phyloP scores from a whole-genome alignment of 1,284 basidiomycete species.

The Fomitopsis schrenkii region DNA sequence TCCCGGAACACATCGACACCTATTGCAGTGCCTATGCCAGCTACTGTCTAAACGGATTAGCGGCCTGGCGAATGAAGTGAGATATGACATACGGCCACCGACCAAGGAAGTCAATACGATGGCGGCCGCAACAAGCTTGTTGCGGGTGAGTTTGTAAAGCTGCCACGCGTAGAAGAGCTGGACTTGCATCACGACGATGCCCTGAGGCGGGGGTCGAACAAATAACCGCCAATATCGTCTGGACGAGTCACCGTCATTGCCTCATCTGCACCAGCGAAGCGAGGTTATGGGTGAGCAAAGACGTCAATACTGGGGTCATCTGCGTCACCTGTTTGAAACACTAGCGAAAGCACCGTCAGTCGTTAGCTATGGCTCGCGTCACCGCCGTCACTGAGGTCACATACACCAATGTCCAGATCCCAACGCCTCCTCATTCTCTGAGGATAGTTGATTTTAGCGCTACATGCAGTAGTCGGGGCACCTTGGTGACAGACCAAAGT shows the following conservation, averaged over 20 bases:
- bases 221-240: too few species aligned
- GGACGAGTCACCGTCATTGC: background rate
- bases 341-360: background rate
- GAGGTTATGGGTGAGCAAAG: background rate
- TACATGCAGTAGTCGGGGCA: background rate
- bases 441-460: background rate
- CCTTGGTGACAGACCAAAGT: background rate
- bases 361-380: too few species aligned
- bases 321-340: background rate
- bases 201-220: slow-evolving; percentile 23
- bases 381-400: background rate
- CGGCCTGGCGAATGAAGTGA: background rate
- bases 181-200: slow-evolving; percentile 27
- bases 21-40: slow-evolving; percentile 10
- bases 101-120: slow-evolving; percentile 3
- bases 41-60: background rate
- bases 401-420: slow-evolving; percentile 10
- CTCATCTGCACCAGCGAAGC: slow-evolving; percentile 16
- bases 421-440: slow-evolving; percentile 12
- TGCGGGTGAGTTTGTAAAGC: slow-evolving; percentile 19
- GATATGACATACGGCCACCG: background rate
- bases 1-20: slow-evolving; percentile 3
- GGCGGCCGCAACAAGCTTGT: background rate
- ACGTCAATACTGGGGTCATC: background rate
- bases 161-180: slow-evolving; percentile 37